phyloP scores from a whole-genome alignment of 148 eudicot genomes.

The Tetragonia tetragonoides region DNA sequence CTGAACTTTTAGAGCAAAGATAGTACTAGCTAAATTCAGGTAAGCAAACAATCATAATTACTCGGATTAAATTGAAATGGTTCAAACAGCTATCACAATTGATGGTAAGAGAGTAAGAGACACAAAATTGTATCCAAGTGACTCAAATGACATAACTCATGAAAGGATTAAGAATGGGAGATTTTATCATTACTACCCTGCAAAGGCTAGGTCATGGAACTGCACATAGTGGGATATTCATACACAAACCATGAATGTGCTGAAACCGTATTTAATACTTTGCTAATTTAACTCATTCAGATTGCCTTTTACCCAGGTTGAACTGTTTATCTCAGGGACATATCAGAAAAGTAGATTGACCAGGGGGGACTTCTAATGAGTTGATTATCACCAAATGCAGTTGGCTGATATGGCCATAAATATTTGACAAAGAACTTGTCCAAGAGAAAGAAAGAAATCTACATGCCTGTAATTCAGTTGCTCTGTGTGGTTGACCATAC shows the following conservation, averaged over 20 bases:
- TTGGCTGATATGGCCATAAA: background rate
- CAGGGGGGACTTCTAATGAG: background rate
- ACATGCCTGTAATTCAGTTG: constrained; percentile 73
- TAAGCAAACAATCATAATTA: too few species aligned
- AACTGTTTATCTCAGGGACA: background rate
- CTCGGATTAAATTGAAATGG: too few species aligned
- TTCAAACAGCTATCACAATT: too few species aligned
- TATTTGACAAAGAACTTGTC: background rate
- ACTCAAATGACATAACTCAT: background rate
- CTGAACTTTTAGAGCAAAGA: background rate
- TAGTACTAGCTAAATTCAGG: background rate
- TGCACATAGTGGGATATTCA: background rate
- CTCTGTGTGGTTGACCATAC: constrained; percentile 95
- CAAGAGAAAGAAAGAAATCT: constrained; percentile 5
- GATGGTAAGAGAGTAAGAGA: background rate
- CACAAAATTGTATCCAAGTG: background rate
- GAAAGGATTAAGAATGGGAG: background rate
- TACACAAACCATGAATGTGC: background rate
- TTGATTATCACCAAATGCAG: background rate
- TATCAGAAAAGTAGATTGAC: background rate
- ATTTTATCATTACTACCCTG: background rate
- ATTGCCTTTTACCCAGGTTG: background rate
- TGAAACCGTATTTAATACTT: background rate
- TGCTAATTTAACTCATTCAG: background rate
- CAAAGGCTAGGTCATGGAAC: background rate